Conservation (phyloP, 2,329 filamentous ascomycete genomes). For the Talaromyces sp. region DNA sequence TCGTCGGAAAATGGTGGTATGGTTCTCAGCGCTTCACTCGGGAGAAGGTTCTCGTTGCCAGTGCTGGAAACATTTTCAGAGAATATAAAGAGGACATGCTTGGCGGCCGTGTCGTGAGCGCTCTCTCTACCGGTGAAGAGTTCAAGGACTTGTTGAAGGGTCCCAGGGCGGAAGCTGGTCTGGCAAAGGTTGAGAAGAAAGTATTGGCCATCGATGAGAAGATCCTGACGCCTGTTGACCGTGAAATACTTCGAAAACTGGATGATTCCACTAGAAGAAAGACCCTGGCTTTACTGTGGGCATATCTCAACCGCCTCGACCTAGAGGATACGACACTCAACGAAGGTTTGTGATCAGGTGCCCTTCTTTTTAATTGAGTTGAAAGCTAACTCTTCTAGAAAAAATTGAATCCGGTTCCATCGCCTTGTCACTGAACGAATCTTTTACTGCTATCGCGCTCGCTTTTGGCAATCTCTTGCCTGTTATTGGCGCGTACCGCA, state of each 20-base stretch:
- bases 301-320: constrained; percentile 84
- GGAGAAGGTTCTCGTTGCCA: constrained; percentile 88
- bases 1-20: constrained; percentile 98
- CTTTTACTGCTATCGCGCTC: constrained; percentile 79
- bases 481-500: constrained; percentile 73
- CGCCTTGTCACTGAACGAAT: constrained; percentile 76
- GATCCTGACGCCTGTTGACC: constrained; percentile 65
- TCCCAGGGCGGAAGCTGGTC: constrained; percentile 70
- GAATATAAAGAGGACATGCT: constrained; percentile 84
- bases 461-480: constrained; percentile 80
- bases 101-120: constrained; percentile 71
- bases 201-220: constrained; percentile 57
- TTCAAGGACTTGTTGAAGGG: constrained; percentile 72
- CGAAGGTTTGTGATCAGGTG: constrained; percentile 42
- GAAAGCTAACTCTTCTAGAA: constrained; percentile 37
- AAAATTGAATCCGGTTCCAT: constrained; percentile 88
- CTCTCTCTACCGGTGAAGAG: constrained; percentile 80
- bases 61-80: constrained; percentile 88
- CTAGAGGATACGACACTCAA: constrained; percentile 73
- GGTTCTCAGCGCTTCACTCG: constrained; percentile 89
- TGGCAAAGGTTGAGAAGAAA: constrained; percentile 77
- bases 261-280: constrained; percentile 79
- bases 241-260: constrained; percentile 68
- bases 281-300: constrained; percentile 85
- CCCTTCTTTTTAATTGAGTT: background rate